phyloP scores from a whole-genome alignment of 495 filamentous ascomycete genomes.

The Rhizodiscina lignyota region DNA sequence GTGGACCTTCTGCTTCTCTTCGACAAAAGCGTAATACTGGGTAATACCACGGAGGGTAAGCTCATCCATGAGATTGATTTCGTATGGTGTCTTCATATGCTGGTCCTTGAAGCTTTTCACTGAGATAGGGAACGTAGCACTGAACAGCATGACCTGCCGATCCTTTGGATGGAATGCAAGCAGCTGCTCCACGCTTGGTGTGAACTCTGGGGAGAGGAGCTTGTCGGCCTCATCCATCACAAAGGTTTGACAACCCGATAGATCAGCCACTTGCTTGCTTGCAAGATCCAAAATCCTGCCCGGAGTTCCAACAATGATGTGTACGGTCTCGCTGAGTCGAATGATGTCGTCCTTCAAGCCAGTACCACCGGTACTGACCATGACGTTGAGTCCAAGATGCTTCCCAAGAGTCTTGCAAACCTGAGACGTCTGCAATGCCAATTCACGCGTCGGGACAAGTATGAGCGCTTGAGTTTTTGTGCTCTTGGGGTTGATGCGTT shows the following conservation, averaged over 20 bases:
- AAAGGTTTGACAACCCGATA: slow-evolving; percentile 92
- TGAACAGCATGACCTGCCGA: slow-evolving; percentile 97
- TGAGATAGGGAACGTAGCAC: slow-evolving; percentile 87
- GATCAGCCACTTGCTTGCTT: slow-evolving; percentile 84
- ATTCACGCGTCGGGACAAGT: slow-evolving; percentile 87
- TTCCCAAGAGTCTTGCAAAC: slow-evolving; percentile 97
- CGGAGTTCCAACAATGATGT: slow-evolving; percentile 95
- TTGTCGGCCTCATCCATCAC: slow-evolving; percentile 99
- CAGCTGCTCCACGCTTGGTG: slow-evolving; percentile 89
- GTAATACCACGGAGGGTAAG: slow-evolving; percentile 95
- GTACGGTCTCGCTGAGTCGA: slow-evolving; percentile 79
- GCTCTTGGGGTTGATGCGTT: slow-evolving; percentile 90
- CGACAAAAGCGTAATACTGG: slow-evolving; percentile 97
- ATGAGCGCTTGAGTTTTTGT: slow-evolving; percentile 91
- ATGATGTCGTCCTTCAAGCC: slow-evolving; percentile 93
- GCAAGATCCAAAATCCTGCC: slow-evolving; percentile 89
- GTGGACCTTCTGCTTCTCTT: slow-evolving; percentile 98
- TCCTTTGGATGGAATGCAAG: slow-evolving; percentile 88
- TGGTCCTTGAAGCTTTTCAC: slow-evolving; percentile 98
- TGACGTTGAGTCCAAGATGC: slow-evolving; percentile 92
- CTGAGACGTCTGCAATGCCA: slow-evolving; percentile 97
- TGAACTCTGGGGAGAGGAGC: slow-evolving; percentile 89
- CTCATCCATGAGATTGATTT: slow-evolving; percentile 99
- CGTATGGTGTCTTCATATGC: slow-evolving; percentile 87
- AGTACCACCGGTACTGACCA: slow-evolving; percentile 96